Evolutionary conservation across 2,329 filamentous ascomycete genomes (phyloP).

Genomic region (Nothophoma quercina): DNA sequence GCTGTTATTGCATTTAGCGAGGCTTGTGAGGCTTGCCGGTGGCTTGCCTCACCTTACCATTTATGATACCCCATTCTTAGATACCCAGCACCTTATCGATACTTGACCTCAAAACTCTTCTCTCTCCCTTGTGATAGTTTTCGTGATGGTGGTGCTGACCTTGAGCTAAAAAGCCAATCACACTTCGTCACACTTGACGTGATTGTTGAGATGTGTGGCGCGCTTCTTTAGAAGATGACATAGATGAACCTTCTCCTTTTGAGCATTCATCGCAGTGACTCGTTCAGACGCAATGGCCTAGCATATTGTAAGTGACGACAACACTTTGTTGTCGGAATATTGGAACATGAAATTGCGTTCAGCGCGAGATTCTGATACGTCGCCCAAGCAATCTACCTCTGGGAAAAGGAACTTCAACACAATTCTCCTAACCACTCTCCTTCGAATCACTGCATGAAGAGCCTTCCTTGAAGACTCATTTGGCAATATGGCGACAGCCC

Average conservation of each 20-base stretch:
- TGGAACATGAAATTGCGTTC: neutral
- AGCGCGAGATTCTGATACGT: slow-evolving; percentile 14
- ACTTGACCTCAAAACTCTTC: neutral
- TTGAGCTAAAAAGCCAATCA: slow-evolving; percentile 16
- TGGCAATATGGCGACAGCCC: slow-evolving; percentile 20
- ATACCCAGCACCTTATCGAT: slow-evolving; percentile 29
- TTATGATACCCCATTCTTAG: slow-evolving; percentile 42
- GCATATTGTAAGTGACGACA: neutral
- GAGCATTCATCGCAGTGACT: neutral
- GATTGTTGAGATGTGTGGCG: slow-evolving; percentile 34
- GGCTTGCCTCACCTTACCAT: slow-evolving; percentile 39
- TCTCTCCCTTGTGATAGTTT: slow-evolving; percentile 6
- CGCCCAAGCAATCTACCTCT: slow-evolving; percentile 3
- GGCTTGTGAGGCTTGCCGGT: slow-evolving; percentile 31
- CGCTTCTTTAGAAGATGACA: slow-evolving; percentile 13
- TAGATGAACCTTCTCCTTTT: slow-evolving; percentile 12
- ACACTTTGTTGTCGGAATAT: neutral
- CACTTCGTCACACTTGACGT: slow-evolving; percentile 25
- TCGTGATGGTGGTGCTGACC: slow-evolving; percentile 5
- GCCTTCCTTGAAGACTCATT: neutral
- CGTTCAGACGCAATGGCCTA: neutral
- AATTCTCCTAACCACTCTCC: slow-evolving; percentile 4
- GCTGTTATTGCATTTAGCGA: slow-evolving; percentile 32
- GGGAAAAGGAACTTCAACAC: slow-evolving; percentile 1
- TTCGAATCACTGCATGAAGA: slow-evolving; percentile 17